Percentiles rank a stretch among this genome's conserved stretches.
These are phyloP conservation scores for Thelonectria rubi DNA, from an alignment of 2,329 filamentous ascomycete genomes.

Conservation along the genomic window DNA sequence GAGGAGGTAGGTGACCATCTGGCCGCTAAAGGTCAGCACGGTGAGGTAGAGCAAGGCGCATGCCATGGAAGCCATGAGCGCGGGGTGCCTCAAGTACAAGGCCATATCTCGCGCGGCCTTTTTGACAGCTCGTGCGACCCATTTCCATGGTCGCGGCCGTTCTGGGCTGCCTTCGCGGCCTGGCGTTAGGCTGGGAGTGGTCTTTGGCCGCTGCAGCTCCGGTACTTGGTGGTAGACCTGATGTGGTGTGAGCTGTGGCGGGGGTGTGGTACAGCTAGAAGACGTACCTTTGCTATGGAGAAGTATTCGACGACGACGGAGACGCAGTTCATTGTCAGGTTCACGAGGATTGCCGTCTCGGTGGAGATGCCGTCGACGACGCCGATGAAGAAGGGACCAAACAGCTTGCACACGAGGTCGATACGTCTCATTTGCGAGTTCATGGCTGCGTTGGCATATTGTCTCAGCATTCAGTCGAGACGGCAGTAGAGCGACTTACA, in stretches of 20 bases:
- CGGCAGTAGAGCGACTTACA: slow-evolving; percentile 19
- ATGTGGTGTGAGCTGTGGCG: slow-evolving; percentile 5
- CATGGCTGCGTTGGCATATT: slow-evolving; percentile 45
- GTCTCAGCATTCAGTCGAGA: neutral
- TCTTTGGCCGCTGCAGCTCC: slow-evolving; percentile 40
- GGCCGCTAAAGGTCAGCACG: slow-evolving; percentile 65
- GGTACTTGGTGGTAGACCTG: slow-evolving; percentile 42
- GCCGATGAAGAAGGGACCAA: slow-evolving; percentile 65
- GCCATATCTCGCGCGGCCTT: slow-evolving; percentile 30
- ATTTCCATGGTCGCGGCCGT: neutral
- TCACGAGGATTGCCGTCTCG: slow-evolving; percentile 56
- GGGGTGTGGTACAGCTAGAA: no score
- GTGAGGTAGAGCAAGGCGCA: slow-evolving; percentile 69
- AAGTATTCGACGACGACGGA: slow-evolving; percentile 63
- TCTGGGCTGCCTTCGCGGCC: slow-evolving; percentile 1
- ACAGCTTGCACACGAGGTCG: slow-evolving; percentile 67
- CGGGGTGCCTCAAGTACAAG: slow-evolving; percentile 63
- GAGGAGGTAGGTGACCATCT: slow-evolving; percentile 72
- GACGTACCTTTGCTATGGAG: slow-evolving; percentile 51
- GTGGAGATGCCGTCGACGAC: slow-evolving; percentile 61
- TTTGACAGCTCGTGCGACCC: slow-evolving; percentile 16
- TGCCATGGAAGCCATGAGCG: slow-evolving; percentile 68
- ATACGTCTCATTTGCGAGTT: slow-evolving; percentile 71
- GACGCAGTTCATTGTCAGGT: slow-evolving; percentile 58
- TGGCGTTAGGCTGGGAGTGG: slow-evolving; percentile 11